Conservation (phyloP, 1,284 basidiomycete genomes). For the Caloboletus firmus region DNA sequence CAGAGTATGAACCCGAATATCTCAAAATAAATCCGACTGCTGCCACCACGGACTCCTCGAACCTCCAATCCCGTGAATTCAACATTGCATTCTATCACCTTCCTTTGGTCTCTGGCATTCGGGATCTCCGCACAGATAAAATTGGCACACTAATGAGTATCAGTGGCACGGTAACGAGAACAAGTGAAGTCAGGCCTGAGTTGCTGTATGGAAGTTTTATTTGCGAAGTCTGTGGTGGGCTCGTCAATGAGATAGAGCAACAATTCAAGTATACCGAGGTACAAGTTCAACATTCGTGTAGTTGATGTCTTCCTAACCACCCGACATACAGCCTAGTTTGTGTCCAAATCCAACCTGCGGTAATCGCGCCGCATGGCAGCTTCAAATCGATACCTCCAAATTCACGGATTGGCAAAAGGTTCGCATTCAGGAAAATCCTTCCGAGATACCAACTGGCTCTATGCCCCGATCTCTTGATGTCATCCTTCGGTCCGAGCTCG, state of each 20-base stretch:
- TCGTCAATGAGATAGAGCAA: constrained; percentile 95
- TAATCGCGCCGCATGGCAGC: constrained; percentile 88
- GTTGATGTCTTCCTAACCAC: neutral
- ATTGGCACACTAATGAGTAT: constrained; percentile 94
- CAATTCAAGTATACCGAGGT: constrained; percentile 99
- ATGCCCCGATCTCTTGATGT: constrained; percentile 98
- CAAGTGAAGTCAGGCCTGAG: constrained; percentile 96
- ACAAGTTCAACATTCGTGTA: constrained; percentile 39
- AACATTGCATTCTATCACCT: constrained; percentile 95
- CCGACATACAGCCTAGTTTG: constrained; percentile 69
- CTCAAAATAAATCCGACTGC: constrained; percentile 87
- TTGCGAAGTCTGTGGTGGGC: constrained; percentile 85
- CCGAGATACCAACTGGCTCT: constrained; percentile 97
- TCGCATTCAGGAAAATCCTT: constrained; percentile 97
- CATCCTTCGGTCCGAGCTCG: constrained; percentile 91
- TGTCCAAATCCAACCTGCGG: constrained; percentile 94
- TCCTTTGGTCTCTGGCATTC: constrained; percentile 92
- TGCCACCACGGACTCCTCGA: constrained; percentile 77
- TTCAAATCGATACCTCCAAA: constrained; percentile 94
- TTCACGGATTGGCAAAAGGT: constrained; percentile 99
- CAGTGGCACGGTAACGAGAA: constrained; percentile 95
- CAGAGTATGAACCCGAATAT: constrained; percentile 88
- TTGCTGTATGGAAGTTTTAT: constrained; percentile 91
- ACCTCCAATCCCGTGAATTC: constrained; percentile 90
- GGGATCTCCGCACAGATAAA: constrained; percentile 90